Evolutionary conservation across 257 asterid genomes (phyloP).

Genomic region (Anisodus tanguticus): DNA sequence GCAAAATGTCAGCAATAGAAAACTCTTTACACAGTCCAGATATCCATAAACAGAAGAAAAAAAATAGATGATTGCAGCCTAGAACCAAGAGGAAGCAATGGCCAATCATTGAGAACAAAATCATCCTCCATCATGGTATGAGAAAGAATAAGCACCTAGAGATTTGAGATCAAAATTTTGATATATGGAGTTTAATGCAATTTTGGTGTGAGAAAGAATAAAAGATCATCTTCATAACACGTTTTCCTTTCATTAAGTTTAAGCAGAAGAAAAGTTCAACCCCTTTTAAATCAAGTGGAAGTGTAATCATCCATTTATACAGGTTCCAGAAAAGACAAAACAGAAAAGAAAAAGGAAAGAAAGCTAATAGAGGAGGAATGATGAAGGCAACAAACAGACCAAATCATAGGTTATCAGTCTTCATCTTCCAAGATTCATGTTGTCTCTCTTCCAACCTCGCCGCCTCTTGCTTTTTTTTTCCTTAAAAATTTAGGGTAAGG

Average conservation of each 20-base stretch:
- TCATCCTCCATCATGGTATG: constrained; percentile 12
- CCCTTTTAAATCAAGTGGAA: neutral
- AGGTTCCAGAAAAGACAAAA: neutral
- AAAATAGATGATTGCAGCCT: neutral
- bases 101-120: constrained; percentile 20
- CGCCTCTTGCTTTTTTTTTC: neutral
- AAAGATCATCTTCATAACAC: neutral
- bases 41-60: neutral
- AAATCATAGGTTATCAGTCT: neutral
- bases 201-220: neutral
- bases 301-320: neutral
- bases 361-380: constrained; percentile 19
- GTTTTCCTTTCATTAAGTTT: neutral
- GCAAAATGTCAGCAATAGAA: constrained; percentile 42
- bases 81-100: neutral
- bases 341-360: neutral
- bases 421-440: neutral
- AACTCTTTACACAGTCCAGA: constrained; percentile 22
- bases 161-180: neutral
- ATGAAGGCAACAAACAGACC: constrained; percentile 6
- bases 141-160: neutral
- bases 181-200: constrained; percentile 1
- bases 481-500: neutral
- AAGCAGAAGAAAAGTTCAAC: constrained; percentile 5
- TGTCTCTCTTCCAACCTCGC: neutral